A percentile compares a stretch with the other conserved stretches of the same genome.
Evolutionary conservation across 208 protist species (phyloP).

Genomic region (Tritrichomonas musculus): DNA sequence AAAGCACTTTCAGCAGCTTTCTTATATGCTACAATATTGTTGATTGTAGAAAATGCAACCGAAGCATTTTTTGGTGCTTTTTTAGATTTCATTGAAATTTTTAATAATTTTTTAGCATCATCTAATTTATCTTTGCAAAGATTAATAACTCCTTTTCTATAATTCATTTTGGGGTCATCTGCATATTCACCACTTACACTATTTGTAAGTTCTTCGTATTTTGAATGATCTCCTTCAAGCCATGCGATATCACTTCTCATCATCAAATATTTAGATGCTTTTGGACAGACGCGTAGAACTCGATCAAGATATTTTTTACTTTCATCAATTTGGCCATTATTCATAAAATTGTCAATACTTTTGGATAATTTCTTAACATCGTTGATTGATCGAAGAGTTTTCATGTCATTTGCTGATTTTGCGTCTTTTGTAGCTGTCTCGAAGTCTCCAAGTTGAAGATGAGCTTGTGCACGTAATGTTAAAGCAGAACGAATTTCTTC

Average conservation of each 20-base stretch:
- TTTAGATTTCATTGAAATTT: neutral
- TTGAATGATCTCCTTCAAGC: neutral
- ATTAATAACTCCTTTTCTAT: neutral
- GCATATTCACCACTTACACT: neutral
- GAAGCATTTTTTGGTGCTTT: neutral
- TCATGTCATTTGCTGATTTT: neutral
- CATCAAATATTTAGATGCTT: neutral
- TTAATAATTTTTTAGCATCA: neutral
- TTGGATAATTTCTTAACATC: neutral
- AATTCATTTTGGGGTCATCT: neutral
- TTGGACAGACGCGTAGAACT: neutral
- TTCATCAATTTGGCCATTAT: neutral
- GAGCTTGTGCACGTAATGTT: neutral
- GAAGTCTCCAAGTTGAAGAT: neutral
- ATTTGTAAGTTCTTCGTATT: neutral
- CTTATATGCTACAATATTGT: neutral
- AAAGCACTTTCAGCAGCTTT: neutral
- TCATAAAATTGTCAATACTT: neutral
- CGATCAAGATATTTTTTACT: neutral
- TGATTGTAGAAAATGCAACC: neutral
- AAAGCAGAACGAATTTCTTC: neutral
- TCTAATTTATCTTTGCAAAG: neutral
- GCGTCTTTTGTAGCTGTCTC: neutral
- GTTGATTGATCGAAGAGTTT: too few relatives aligned
- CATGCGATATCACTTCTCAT: neutral